Evolutionary conservation across 371 early-diverging fungal species (phyloP).

Genomic region (Choanephora cucurbitarum): DNA sequence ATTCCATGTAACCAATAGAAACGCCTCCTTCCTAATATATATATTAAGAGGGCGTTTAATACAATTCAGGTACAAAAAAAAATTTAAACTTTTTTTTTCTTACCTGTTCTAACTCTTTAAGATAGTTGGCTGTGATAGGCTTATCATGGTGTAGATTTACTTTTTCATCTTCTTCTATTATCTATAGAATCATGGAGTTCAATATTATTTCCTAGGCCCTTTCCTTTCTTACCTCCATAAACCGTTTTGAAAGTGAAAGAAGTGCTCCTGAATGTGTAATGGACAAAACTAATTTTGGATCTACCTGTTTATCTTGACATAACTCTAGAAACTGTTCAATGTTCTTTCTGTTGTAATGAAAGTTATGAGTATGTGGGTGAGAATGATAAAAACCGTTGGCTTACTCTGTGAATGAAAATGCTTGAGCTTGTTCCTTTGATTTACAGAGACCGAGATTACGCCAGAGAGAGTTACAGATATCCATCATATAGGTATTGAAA

Average conservation of each 20-base stretch:
- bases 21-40: conserved; percentile 39
- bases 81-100: conserved; percentile 3
- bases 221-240: conserved; percentile 26
- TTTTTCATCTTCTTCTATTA: conserved; percentile 16
- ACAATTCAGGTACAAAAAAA: background rate
- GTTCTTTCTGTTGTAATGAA: conserved; percentile 27
- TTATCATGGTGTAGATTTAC: conserved; percentile 14
- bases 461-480: conserved; percentile 61
- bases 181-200: conserved; percentile 5
- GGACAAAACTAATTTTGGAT: conserved; percentile 39
- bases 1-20: conserved; percentile 44
- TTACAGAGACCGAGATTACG: conserved; percentile 46
- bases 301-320: conserved; percentile 36
- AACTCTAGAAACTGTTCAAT: conserved; percentile 28
- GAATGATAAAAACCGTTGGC: conserved; percentile 5
- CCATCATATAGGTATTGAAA: conserved; percentile 63
- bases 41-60: background rate
- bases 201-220: no score
- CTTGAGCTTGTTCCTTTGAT: conserved; percentile 33
- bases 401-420: conserved; percentile 52
- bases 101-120: conserved; percentile 35
- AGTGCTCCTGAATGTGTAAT: conserved; percentile 51
- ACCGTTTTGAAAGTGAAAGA: conserved; percentile 49
- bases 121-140: conserved; percentile 24
- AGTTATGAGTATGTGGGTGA: no score